Base-by-base conservation (phyloP, 2,329 filamentous ascomycete species). In the Rhynchosporium secalis region DNA sequence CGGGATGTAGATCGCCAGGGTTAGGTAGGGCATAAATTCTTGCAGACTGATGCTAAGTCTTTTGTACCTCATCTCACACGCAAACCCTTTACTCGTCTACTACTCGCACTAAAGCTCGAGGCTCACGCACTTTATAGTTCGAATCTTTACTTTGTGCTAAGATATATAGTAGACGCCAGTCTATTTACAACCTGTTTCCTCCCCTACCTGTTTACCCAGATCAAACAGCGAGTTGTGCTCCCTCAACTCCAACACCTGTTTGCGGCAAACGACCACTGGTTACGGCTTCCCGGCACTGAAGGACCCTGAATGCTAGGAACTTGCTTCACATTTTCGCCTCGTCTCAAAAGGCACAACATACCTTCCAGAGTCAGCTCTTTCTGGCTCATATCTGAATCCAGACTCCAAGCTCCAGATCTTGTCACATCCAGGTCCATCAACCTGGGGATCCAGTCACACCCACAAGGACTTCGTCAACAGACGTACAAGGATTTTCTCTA, bases 211-310 rank as follows among this genome's bases (percentile, higher is more conserved):
- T 29, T 40, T 40, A 55, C 41, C 41, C 10, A 60, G 49, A 31
- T 31, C 45, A 49, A 46, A 62, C 55, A 57, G 28, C 52, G 49
- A 54, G 64, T 58, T 58, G 41, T 56, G 38, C 43, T 51, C 63
- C 43, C 49, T 68, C 65, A 69, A 67, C 66, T 69, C 63, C 65
- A 62, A 60, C 52, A 52, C 66, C 66, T 69, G 65, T 68, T 69
- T 70, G 68, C 63, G 52, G 65, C 69, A 67, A 70, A 70, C 66
- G 65, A 67, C 61, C 57, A 47, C 52, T 59, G 61, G 56, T 38
- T 36, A 61, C 66, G 69, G 66, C 60, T 66, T 38, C 67, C 52
- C 64, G 63, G 65, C 56, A 40, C 28, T 43, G 40, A 38, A 46
- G 28, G 40, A 64, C 56, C 66, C 65, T 66, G 61, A 62, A 65